Conservation (phyloP, 1,139 yeast species). For the Spathaspora sp. region DNA sequence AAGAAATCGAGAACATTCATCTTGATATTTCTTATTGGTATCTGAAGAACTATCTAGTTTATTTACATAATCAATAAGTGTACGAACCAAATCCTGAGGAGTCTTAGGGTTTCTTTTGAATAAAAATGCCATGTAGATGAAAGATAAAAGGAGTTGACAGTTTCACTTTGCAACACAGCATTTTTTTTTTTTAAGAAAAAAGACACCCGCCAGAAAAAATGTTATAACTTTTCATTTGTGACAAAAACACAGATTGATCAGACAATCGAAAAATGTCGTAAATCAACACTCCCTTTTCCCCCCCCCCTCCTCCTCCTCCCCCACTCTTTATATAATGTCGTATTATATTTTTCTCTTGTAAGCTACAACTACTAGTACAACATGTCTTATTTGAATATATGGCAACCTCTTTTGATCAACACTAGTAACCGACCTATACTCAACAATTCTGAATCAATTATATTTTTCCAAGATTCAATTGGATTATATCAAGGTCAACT, state of each 20-base stretch:
- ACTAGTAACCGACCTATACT: constrained; percentile 50
- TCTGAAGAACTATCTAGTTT: constrained; percentile 58
- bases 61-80: constrained; percentile 68
- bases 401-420: constrained; percentile 42
- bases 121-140: constrained; percentile 71
- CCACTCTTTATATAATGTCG: background rate
- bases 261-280: background rate
- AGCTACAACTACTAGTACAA: too few species aligned
- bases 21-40: constrained; percentile 62
- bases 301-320: background rate
- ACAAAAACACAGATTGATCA: background rate
- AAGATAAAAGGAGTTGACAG: background rate
- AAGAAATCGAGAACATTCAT: constrained; percentile 71
- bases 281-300: too few species aligned
- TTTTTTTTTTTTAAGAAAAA: background rate
- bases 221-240: background rate
- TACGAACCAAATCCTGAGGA: constrained; percentile 78
- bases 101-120: constrained; percentile 92
- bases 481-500: constrained; percentile 73
- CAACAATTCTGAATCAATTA: constrained; percentile 36
- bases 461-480: constrained; percentile 52
- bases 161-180: background rate
- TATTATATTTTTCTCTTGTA: too few species aligned
- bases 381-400: constrained; percentile 21
- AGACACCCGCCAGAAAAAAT: background rate